Conservation (phyloP, 805 yeast species). For the Candida maesae region DNA sequence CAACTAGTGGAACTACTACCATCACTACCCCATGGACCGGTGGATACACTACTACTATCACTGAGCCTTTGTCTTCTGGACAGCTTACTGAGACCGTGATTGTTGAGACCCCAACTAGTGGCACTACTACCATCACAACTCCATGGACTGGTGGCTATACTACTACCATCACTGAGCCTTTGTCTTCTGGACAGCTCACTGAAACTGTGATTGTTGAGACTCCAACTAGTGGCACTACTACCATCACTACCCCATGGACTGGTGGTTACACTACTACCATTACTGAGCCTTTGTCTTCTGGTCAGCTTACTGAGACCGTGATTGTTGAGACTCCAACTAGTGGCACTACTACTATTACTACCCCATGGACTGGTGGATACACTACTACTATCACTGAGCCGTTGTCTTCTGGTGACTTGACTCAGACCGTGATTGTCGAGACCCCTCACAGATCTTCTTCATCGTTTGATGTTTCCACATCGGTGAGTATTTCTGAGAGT, state of each 20-base stretch:
- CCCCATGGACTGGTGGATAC: slow-evolving; percentile 12
- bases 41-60: slow-evolving; percentile 6
- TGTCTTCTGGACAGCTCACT: slow-evolving; percentile 7
- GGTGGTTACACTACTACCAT: background rate
- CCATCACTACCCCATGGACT: background rate
- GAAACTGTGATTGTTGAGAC: slow-evolving; percentile 11
- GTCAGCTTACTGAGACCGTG: background rate
- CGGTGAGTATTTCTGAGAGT: too few relatives aligned
- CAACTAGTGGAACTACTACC: background rate
- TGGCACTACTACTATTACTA: too few relatives aligned
- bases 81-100: background rate
- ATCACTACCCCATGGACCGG: slow-evolving; percentile 4
- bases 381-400: slow-evolving; percentile 12
- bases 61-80: background rate
- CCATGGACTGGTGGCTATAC: slow-evolving; percentile 14
- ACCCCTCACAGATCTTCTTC: slow-evolving; percentile 13
- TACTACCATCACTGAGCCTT: slow-evolving; percentile 11
- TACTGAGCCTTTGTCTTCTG: background rate
- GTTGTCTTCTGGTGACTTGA: slow-evolving; percentile 8
- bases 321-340: background rate
- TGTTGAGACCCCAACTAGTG: background rate
- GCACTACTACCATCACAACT: too few relatives aligned
- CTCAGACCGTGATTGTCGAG: slow-evolving; percentile 12
- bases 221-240: background rate
- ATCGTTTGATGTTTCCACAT: too few relatives aligned